A percentile compares a stretch with the other conserved stretches of the same genome.
phyloP scores from a whole-genome alignment of 2,329 filamentous ascomycete species.

The Aspergillus tamarii region DNA sequence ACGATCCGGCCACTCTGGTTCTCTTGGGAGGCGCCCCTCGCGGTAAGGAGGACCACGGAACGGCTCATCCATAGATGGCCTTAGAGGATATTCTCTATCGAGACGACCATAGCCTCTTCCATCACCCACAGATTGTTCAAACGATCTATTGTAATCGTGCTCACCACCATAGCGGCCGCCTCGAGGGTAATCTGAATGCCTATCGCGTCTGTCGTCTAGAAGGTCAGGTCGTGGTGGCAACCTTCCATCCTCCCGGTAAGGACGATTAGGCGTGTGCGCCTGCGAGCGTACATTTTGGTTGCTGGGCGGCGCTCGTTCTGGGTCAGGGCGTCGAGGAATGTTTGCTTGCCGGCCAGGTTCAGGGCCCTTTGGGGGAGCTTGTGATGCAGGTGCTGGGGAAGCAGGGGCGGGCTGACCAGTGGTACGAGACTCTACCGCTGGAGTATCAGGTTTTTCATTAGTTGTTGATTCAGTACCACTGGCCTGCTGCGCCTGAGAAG shows the following conservation, averaged over 20 bases:
- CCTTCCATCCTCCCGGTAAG: conserved; percentile 41
- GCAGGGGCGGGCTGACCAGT: conserved; percentile 18
- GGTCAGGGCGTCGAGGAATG: conserved; percentile 44
- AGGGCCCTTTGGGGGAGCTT: conserved; percentile 30
- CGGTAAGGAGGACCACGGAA: conserved; percentile 41
- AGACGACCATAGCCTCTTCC: conserved; percentile 41
- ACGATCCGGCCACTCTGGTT: conserved; percentile 44
- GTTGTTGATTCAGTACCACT: conserved; percentile 15
- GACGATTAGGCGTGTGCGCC: conserved; percentile 42
- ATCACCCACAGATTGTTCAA: conserved; percentile 39
- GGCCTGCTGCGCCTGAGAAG: conserved; percentile 10
- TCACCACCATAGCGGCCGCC: conserved; percentile 40
- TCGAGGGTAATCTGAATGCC: conserved; percentile 42
- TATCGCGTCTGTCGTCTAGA: conserved; percentile 43
- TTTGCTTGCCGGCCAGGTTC: conserved; percentile 34
- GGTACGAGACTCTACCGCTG: conserved; percentile 17
- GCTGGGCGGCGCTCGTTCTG: conserved; percentile 34
- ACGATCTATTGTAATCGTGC: conserved; percentile 39
- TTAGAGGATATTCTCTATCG: conserved; percentile 40
- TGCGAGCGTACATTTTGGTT: conserved; percentile 35
- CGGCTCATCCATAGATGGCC: conserved; percentile 42
- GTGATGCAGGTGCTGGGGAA: conserved; percentile 26
- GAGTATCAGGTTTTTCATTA: conserved; percentile 13
- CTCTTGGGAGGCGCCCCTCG: conserved; percentile 37
- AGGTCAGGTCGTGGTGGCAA: conserved; percentile 44